Conservation (phyloP, 306 rosid species). For the Corylus heterophylla region DNA sequence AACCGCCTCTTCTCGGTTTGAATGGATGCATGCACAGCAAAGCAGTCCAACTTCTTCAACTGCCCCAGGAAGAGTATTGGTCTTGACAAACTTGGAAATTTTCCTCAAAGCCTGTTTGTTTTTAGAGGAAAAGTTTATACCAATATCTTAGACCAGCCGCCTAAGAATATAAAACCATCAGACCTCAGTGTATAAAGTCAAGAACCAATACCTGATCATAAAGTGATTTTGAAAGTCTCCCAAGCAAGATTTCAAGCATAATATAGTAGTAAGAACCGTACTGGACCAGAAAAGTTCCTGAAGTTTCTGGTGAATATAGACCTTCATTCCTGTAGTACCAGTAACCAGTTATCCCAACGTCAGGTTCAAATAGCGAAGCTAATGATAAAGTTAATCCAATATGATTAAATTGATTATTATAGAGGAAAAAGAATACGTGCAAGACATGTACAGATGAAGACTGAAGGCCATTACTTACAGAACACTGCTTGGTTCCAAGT, state of each 20-base stretch:
- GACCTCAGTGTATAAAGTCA: constrained; percentile 14
- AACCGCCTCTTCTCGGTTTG: constrained; percentile 87
- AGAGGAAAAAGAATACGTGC: constrained; percentile 16
- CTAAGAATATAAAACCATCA: constrained; percentile 1
- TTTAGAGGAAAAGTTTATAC: constrained; percentile 29
- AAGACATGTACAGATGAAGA: constrained; percentile 3
- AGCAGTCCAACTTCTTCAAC: constrained; percentile 96
- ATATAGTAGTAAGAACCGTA: constrained; percentile 93
- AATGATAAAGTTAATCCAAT: constrained; percentile 21
- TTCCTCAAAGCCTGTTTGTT: constrained; percentile 79
- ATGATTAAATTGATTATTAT: constrained; percentile 4
- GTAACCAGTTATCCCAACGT: constrained; percentile 38
- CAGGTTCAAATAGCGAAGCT: constrained; percentile 13
- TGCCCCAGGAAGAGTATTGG: constrained; percentile 98
- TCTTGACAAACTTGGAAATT: constrained; percentile 89
- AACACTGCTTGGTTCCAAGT: constrained; percentile 94
- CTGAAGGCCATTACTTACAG: constrained; percentile 58
- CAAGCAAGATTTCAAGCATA: constrained; percentile 89
- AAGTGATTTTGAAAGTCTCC: constrained; percentile 82
- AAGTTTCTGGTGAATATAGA: constrained; percentile 72
- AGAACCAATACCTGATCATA: constrained; percentile 70
- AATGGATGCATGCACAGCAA: constrained; percentile 90
- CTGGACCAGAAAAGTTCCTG: constrained; percentile 94
- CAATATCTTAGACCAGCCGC: constrained; percentile 21
- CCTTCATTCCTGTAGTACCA: constrained; percentile 82